Evolutionary conservation across 306 rosid genomes (phyloP), one percentile per base, ranked within the genome.

Genomic region (Cicer judaicum): DNA sequence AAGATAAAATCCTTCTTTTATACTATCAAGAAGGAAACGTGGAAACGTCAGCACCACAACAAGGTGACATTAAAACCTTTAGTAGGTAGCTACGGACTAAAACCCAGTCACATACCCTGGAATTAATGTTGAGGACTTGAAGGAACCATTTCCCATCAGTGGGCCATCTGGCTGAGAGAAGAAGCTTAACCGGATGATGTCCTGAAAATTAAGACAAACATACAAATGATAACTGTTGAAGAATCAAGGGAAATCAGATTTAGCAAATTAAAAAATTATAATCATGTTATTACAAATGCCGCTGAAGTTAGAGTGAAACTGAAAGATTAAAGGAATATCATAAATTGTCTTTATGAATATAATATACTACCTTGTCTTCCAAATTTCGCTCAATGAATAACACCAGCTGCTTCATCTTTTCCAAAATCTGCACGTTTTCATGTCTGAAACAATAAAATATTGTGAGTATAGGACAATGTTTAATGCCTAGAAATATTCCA

Each of bases 111-210:
- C 95, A 36, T 86, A 94, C 98, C 97, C 96, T 34, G 97, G 96
- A 85, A 90, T 86, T 84, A 94, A 81, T 16, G 79, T 79, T 34
- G 96, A 86, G 68, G 97, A 86, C 81, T 87, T 90, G 63, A 76
- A 94, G 74, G 89, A 70, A 66, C 93, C 87, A 70, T 90, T 87
- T 86, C 96, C 98, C 75, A 86, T 86, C 75, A 94, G 57, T 75
- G 90, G 87, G 60, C 92, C 98, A 88, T 94, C 98, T 18, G 97
- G 98, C 84, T 87, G 87, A 79, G 96, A 84, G 87, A 88, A 94
- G 84, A 91, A 94, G 83, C 79, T 77, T 84, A 92, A 81, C 29
- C 80, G 87, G 59, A 94, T 75, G 42, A 79, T 83, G 56, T 94
- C 98, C 98, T 94, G 79, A 64, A 80, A 70, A 73, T 36, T 70